Base-by-base conservation (phyloP, 2,329 filamentous ascomycete species). In the Venturia asperata region DNA sequence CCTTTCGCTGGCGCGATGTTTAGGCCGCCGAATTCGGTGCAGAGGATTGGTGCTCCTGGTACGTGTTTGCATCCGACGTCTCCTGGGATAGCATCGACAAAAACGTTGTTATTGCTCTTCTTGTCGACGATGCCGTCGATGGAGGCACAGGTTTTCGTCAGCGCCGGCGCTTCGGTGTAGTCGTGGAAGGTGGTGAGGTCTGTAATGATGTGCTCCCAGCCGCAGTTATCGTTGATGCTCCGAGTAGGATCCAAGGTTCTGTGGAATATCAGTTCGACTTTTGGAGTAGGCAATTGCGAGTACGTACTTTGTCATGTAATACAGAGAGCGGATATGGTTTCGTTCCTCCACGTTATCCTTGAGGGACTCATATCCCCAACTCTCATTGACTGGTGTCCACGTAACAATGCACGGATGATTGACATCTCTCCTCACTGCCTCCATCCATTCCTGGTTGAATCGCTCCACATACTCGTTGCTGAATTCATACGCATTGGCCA, bases 181-280 rank as follows among this genome's bases (percentile, higher is more conserved):
- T 89, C 86, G 72, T 89, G 87, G 77, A 87, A 89, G 0, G 86
- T 88, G 30, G 83, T 84, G 1, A 89, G 75, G 68, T 89, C 86
- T 0, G 83, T 86, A 13, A 78, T 69, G 6, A 88, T 85, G 68
- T 88, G 86, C 70, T 89, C 85, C 87, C 88, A 91, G 0, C 88
- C 88, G 0, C 80, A 84, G 0, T 82, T 83, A 0, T 86, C 77
- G 72, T 88, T 80, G 47, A 91, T 77, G 10, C 90, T 78, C 30
- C 88, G 77, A 0, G 85, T 87, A 0, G 86, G 83, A 69, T 91
- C 88, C 2, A 88, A 73, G 1, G 76, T 68, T 24, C 39, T 52
- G 79, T 2, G 90, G 80, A 0, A 80, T 72, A 0, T 82, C 77
- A 0, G 85, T 83, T 15, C 90, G 75, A 4, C 75, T 17, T 81